Conservation (phyloP, 306 rosid species). For the Malus sieversii region DNA sequence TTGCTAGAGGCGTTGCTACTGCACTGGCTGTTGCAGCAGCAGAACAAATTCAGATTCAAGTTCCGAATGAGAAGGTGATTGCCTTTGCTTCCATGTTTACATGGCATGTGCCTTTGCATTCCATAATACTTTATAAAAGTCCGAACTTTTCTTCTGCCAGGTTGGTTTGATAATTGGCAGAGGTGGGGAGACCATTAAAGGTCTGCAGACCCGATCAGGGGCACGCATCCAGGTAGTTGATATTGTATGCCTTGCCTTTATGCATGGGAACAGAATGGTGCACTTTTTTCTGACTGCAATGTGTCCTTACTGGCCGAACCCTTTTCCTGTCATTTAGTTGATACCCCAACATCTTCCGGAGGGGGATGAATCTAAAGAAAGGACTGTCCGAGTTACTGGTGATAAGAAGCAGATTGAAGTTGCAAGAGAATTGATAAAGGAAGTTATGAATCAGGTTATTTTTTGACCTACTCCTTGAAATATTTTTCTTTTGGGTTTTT, state of each 20-base stretch:
- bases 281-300: neutral
- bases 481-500: neutral
- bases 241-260: conserved; percentile 15
- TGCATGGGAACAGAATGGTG: neutral
- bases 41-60: conserved; percentile 94
- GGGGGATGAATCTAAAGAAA: conserved; percentile 89
- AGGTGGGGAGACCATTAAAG: conserved; percentile 95
- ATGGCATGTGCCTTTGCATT: conserved; percentile 9
- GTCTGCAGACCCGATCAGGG: conserved; percentile 86
- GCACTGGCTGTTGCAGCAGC: conserved; percentile 66
- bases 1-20: conserved; percentile 81
- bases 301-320: neutral
- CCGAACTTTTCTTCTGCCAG: conserved; percentile 24
- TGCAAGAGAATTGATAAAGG: conserved; percentile 83
- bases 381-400: conserved; percentile 86
- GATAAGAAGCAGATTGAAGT: conserved; percentile 80
- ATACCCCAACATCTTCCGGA: conserved; percentile 95
- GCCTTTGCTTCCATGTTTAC: neutral
- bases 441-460: conserved; percentile 93
- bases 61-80: conserved; percentile 86
- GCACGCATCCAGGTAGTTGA: conserved; percentile 99
- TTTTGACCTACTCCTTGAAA: conserved; percentile 14
- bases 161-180: conserved; percentile 97
- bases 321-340: conserved; percentile 44
- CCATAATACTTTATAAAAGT: neutral